A percentile compares a stretch with the other conserved stretches of the same genome.
These are phyloP conservation scores for Coemansia sp. DNA, from an alignment of 192 early-diverging fungal genomes.

Conservation along the genomic window DNA sequence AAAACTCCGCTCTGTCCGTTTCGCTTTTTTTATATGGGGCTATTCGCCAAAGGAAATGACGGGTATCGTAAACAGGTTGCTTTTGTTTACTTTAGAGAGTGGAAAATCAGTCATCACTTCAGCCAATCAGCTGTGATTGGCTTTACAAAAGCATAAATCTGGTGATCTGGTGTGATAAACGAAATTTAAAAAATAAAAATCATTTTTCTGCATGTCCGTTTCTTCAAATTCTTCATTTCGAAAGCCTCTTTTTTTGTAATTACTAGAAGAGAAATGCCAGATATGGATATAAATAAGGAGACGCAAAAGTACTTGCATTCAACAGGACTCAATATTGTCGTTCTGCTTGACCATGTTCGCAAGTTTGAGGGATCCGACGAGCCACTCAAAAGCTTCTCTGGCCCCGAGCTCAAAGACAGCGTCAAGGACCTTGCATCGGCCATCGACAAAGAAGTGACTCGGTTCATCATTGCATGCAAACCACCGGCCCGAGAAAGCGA, in stretches of 20 bases:
- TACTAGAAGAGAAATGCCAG: constrained; percentile 6
- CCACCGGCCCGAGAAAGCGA: constrained; percentile 42
- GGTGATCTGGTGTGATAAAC: too few species aligned
- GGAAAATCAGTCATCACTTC: too few species aligned
- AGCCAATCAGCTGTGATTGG: too few species aligned
- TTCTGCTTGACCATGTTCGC: constrained; percentile 32
- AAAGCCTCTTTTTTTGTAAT: background rate
- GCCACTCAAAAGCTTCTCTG: constrained; percentile 19
- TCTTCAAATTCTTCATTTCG: background rate
- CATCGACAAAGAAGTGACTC: constrained; percentile 50
- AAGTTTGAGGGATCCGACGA: constrained; percentile 33
- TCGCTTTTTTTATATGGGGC: too few species aligned
- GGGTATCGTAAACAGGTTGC: too few species aligned
- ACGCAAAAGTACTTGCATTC: constrained; percentile 40
- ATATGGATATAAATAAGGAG: constrained; percentile 20
- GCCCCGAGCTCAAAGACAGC: constrained; percentile 21
- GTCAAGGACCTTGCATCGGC: constrained; percentile 33
- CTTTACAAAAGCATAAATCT: too few species aligned
- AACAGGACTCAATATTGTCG: constrained; percentile 25
- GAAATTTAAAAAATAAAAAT: too few species aligned
- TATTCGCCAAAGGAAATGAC: too few species aligned
- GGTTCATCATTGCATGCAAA: constrained; percentile 51
- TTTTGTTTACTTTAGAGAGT: too few species aligned
- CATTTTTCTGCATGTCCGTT: background rate
- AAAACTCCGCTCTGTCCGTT: too few species aligned